Base-by-base conservation (phyloP, 441 rosid species). In the Kokia cookei region DNA sequence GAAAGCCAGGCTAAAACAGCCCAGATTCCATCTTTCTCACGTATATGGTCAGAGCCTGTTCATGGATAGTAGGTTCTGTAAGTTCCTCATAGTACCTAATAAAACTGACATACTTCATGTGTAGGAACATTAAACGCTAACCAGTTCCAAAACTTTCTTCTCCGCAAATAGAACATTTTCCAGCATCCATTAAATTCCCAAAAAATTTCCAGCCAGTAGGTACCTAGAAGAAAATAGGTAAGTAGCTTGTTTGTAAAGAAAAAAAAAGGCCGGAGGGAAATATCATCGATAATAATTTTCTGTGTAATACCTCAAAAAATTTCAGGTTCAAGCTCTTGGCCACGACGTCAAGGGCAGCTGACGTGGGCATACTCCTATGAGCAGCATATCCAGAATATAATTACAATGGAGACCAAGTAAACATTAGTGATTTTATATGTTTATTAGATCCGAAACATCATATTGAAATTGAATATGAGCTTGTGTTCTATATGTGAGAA, bases 71-170 rank as follows among this genome's bases (percentile, higher is more conserved):
- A 14, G 14, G 62, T 24, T 37, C 59, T 17, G 11, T 14, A 73
- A 69, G 45, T 63, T 62, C 11, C 15, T 15, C 35, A 19, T 14
- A 57, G 45, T 50, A 51, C 24, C 62, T 54, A 65, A 50, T 62
- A 5, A 59, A 59, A 59, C 37, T 59, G 40, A 48, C 57, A 45
- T 29, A 66, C 71, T 17, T 40, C n/a, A 22, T 2, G 72, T 61
- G 17, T 69, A 14, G 57, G 63, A 42, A 73, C 15, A 29, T n/a
- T 29, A 66, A 43, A 77, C 22, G 78, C 88, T 71, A 76, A 90
- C 99, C 98, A 80, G 99, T 92, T 84, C 99, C 98, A 84, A 94
- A 96, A 80, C 98, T 96, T 86, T 96, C 99, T 88, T 96, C 99
- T 26, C 98, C 99, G 73, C 99, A 96, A 65, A 96, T 59, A 67